Evolutionary conservation across 2,329 filamentous ascomycete genomes (phyloP), one percentile per base, ranked within the genome.

Genomic region (Incumbomyces delicatus): DNA sequence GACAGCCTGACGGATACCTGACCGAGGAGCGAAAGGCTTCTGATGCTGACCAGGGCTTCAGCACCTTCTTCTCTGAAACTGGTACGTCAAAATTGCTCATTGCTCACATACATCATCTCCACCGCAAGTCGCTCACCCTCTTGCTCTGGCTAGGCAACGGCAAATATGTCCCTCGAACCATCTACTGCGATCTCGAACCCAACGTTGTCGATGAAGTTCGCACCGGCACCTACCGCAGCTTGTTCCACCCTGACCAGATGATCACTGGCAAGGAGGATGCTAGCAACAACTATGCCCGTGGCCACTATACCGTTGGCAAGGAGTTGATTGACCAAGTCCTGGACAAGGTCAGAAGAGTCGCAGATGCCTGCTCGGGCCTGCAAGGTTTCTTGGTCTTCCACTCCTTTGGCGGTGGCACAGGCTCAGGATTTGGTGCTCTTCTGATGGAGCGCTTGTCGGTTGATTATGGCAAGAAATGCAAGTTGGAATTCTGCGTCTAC

Each of bases 391-490:
- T 96, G 58, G 89, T 98, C 66, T 96, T 96, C 85, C 92, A 98
- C 83, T 96, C 90, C 50, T 96, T 98, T 68, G 92, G 92, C 73
- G 92, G 92, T 73, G 92, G 92, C 76, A 98, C 92, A 61, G 92
- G 92, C 63, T 98, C 92, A 61, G 92, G 92, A 66, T 98, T 98
- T 71, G 92, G 92, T 73, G 92, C 92, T 62, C 82, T 98, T 59
- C 78, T 98, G 61, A 57, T 98, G 88, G 92, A 98, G 78, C 90
- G 92, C 67, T 82, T 98, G 53, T 96, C 92, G 31, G 87, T 95
- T 63, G 92, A 98, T 74, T 98, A 95, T 67, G 90, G 92, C 77
- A 98, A 98, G 84, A 98, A 98, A 84, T 94, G 86, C 80, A 98
- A 98, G 83, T 81, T 98, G 56, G 92, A 98, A 74, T 98, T 98